Evolutionary conservation across 2,329 filamentous ascomycete genomes (phyloP).

Genomic region (Talaromyces islandicus): DNA sequence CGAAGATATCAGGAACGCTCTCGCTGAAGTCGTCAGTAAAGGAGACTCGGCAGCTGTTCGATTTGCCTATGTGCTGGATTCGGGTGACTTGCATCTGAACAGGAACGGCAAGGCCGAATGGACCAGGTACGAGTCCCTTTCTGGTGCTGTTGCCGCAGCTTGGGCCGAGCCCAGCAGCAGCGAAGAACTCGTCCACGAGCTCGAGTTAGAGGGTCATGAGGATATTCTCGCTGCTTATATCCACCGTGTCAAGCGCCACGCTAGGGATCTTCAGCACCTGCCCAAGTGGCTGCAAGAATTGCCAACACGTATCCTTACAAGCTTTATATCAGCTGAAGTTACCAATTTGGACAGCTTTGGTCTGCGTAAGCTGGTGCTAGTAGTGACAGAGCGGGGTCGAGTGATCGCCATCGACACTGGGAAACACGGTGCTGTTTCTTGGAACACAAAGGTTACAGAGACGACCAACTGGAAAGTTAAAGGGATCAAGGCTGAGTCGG

Average conservation of each 20-base stretch:
- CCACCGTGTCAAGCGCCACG: constrained; percentile 76
- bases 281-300: constrained; percentile 67
- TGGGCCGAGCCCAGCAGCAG: constrained; percentile 72
- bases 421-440: constrained; percentile 66
- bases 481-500: constrained; percentile 59
- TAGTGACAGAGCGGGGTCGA: constrained; percentile 73
- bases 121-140: constrained; percentile 75
- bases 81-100: constrained; percentile 73
- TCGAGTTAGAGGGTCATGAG: constrained; percentile 81
- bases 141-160: constrained; percentile 69
- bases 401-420: constrained; percentile 75
- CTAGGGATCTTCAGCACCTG: constrained; percentile 66
- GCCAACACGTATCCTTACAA: constrained; percentile 62
- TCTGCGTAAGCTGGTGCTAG: constrained; percentile 76
- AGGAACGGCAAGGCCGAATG: constrained; percentile 77
- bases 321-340: constrained; percentile 52
- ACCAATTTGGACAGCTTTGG: constrained; percentile 62
- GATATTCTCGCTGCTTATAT: constrained; percentile 77
- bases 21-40: constrained; percentile 77
- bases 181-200: constrained; percentile 69
- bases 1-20: constrained; percentile 57
- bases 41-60: constrained; percentile 68
- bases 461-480: constrained; percentile 61
- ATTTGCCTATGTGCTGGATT: constrained; percentile 60
- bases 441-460: constrained; percentile 63